phyloP scores from a whole-genome alignment of 345 rosid species.

The Noccaea bulbosa region DNA sequence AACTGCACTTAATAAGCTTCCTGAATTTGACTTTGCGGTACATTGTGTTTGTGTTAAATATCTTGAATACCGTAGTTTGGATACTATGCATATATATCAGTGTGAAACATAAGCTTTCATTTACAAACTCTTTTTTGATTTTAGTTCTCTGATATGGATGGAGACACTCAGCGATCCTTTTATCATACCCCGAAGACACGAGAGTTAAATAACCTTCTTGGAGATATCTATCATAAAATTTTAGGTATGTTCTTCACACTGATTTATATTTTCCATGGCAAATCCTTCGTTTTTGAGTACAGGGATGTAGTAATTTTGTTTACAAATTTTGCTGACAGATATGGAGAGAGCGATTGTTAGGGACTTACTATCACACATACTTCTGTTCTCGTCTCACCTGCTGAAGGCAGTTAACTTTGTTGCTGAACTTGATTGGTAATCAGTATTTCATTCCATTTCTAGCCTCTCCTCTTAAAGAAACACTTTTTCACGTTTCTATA shows the following conservation, averaged over 20 bases:
- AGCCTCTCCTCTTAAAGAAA: conserved; percentile 3
- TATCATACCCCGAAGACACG: conserved; percentile 88
- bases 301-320: conserved; percentile 28
- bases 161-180: conserved; percentile 71
- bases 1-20: conserved; percentile 51
- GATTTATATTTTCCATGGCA: not conserved
- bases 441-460: conserved; percentile 18
- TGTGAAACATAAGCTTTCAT: conserved; percentile 11
- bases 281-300: conserved; percentile 19
- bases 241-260: conserved; percentile 53
- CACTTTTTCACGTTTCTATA: conserved; percentile 1
- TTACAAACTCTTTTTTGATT: conserved; percentile 22
- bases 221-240: conserved; percentile 95
- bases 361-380: conserved; percentile 80
- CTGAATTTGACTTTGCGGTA: conserved; percentile 79
- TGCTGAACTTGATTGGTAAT: conserved; percentile 96
- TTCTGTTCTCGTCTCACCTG: conserved; percentile 70
- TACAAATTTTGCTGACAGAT: conserved; percentile 51
- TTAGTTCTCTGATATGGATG: conserved; percentile 80
- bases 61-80: not conserved
- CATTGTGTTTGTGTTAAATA: conserved; percentile 34
- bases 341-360: conserved; percentile 93
- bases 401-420: conserved; percentile 81
- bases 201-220: conserved; percentile 84
- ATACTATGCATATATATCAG: conserved; percentile 15